Conservation (phyloP, 225 moss, liverwort and hornwort genomes). For the Bryoerythrophyllum caledonicum region DNA sequence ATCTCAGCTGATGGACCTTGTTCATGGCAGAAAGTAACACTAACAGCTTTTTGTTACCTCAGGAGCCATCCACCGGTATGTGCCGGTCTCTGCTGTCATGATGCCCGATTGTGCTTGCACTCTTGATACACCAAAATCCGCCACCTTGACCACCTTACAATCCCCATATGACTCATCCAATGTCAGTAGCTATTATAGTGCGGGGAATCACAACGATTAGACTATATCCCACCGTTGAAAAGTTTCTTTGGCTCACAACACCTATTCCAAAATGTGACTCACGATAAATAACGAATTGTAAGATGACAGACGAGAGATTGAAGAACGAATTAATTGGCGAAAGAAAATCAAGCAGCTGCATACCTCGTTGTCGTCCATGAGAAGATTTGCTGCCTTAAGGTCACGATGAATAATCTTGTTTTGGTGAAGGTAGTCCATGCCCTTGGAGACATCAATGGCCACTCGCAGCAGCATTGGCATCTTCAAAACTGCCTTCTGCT, state of each 20-base stretch:
- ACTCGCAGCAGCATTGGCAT: constrained; percentile 80
- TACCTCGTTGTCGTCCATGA: constrained; percentile 98
- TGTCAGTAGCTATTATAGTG: constrained; percentile 20
- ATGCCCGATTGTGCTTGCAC: constrained; percentile 93
- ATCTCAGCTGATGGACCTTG: not conserved
- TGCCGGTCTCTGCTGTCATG: constrained; percentile 99
- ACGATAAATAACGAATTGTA: not conserved
- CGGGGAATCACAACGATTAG: not conserved
- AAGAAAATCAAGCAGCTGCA: constrained; percentile 4
- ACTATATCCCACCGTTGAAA: not conserved
- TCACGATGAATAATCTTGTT: constrained; percentile 96
- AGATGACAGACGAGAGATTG: not conserved
- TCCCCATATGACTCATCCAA: constrained; percentile 17
- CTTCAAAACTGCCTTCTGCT: constrained; percentile 81
- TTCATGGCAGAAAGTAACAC: constrained; percentile 1
- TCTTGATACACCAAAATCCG: constrained; percentile 97
- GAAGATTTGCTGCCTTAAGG: constrained; percentile 89
- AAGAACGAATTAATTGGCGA: not conserved
- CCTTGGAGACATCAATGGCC: constrained; percentile 88
- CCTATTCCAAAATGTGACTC: not conserved
- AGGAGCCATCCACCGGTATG: constrained; percentile 99
- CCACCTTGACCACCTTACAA: constrained; percentile 90
- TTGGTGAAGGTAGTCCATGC: constrained; percentile 97
- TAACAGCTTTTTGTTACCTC: constrained; percentile 59
- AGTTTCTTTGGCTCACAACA: not conserved